Conservation (phyloP, 2,329 filamentous ascomycete genomes). For the Fusarium bulbicola region DNA sequence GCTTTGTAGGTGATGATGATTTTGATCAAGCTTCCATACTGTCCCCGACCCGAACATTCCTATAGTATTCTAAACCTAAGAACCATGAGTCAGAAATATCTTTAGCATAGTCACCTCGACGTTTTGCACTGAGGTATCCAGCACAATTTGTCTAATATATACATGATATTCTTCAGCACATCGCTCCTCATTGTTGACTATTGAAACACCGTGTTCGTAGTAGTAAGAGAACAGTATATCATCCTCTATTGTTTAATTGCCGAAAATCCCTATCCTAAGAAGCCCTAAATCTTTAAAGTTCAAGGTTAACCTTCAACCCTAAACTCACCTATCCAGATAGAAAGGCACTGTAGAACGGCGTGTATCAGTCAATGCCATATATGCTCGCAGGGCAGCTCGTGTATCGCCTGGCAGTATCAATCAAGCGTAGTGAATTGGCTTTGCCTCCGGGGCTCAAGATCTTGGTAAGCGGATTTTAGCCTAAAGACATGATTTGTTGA, state of each 20-base stretch:
- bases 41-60: not conserved
- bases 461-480: not conserved
- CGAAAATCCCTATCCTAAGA: not conserved
- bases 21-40: not conserved
- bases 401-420: rapidly evolving
- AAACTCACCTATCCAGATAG: too few species aligned
- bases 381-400: rapidly evolving
- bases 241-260: rapidly evolving
- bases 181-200: not conserved
- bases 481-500: not conserved
- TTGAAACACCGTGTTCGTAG: not conserved
- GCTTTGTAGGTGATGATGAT: not conserved
- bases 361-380: not conserved
- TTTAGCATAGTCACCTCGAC: rapidly evolving
- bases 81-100: not conserved
- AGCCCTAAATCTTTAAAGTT: not conserved
- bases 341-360: too few species aligned
- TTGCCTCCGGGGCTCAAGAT: rapidly evolving
- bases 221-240: too few species aligned
- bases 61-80: not conserved
- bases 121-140: not conserved
- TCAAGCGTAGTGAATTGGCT: rapidly evolving
- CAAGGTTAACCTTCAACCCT: not conserved
- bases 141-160: not conserved
- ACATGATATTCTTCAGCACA: not conserved